Percentiles rank a stretch among this genome's conserved stretches.
phyloP scores from a whole-genome alignment of 495 filamentous ascomycete genomes.

The Penicillium flavigenum region DNA sequence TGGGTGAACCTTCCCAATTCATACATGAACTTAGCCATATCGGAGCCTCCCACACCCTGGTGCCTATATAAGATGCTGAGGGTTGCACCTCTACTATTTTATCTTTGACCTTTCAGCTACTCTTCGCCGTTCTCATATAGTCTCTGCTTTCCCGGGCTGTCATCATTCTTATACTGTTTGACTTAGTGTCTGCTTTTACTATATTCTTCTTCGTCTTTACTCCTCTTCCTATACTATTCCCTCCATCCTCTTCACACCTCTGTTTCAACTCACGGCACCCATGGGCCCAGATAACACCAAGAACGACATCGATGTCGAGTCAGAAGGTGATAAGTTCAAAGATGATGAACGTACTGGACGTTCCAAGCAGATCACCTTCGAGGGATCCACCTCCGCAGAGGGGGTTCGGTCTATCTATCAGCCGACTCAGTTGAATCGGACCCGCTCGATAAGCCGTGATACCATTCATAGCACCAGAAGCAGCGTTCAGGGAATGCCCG shows the following conservation, averaged over 20 bases:
- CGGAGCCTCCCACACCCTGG: background rate
- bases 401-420: slow-evolving; percentile 27
- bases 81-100: slow-evolving; percentile 2
- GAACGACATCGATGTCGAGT: slow-evolving; percentile 23
- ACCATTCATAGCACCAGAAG: slow-evolving; percentile 23
- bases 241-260: background rate
- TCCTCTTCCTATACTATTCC: slow-evolving; percentile 3
- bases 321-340: slow-evolving; percentile 12
- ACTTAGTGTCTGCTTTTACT: background rate
- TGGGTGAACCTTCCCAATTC: slow-evolving; percentile 19
- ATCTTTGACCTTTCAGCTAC: slow-evolving; percentile 1
- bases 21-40: background rate
- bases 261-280: slow-evolving; percentile 15
- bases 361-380: slow-evolving; percentile 24
- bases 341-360: slow-evolving; percentile 24
- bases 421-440: slow-evolving; percentile 17
- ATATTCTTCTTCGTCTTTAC: background rate
- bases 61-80: slow-evolving; percentile 16
- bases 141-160: too few species aligned
- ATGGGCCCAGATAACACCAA: slow-evolving; percentile 11
- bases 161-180: background rate
- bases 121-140: too few species aligned
- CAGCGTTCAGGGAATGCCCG: slow-evolving; percentile 18
- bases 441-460: slow-evolving; percentile 28
- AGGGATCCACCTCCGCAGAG: slow-evolving; percentile 21